Conservation (phyloP, 1,284 basidiomycete species). For the Trichosporon coremiiforme region DNA sequence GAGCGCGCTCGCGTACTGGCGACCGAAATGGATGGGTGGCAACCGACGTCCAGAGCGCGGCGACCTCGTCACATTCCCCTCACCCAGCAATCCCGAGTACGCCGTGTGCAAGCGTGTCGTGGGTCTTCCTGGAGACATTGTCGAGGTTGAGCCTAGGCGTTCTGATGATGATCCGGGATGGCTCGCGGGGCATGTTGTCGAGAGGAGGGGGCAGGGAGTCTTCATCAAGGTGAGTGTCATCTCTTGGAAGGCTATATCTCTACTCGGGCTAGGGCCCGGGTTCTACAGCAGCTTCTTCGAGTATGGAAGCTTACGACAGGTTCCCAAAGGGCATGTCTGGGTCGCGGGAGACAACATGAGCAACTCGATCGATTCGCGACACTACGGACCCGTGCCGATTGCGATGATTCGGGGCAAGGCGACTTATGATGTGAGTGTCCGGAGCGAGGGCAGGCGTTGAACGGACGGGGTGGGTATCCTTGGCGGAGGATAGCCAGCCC, state of each 20-base stretch:
- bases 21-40: slow-evolving; percentile 31
- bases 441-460: too few relatives aligned
- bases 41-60: slow-evolving; percentile 63
- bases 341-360: slow-evolving; percentile 85
- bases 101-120: slow-evolving; percentile 88
- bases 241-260: not conserved
- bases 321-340: slow-evolving; percentile 89
- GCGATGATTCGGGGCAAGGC: slow-evolving; percentile 73
- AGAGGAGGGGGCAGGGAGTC: not conserved
- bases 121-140: slow-evolving; percentile 83
- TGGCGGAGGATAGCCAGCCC: too few relatives aligned
- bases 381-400: slow-evolving; percentile 88
- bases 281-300: not conserved
- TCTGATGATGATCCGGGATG: slow-evolving; percentile 54
- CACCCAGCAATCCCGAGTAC: slow-evolving; percentile 66
- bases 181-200: slow-evolving; percentile 15
- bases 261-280: not conserved
- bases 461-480: too few relatives aligned
- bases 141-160: slow-evolving; percentile 75
- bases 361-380: slow-evolving; percentile 80
- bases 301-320: slow-evolving; percentile 54
- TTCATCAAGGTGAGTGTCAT: slow-evolving; percentile 1
- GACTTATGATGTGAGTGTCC: not conserved
- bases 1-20: slow-evolving; percentile 59
- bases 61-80: slow-evolving; percentile 76